Evolutionary conservation across 2,329 filamentous ascomycete species (phyloP), one percentile per base, ranked within the genome.

Genomic region (Fusarium papillatum): DNA sequence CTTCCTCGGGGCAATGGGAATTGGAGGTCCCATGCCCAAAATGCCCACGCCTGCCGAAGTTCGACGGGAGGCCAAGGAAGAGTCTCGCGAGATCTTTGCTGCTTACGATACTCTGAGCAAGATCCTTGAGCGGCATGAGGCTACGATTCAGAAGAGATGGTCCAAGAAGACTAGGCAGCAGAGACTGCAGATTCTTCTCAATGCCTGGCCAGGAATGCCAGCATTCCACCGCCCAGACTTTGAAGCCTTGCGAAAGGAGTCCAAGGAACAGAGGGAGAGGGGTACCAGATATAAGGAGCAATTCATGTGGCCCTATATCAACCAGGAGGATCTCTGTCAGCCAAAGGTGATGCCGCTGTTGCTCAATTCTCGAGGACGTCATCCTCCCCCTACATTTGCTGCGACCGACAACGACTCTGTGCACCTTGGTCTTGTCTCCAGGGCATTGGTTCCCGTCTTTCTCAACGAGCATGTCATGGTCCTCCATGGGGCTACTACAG

Each of bases 251-350:
- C 78, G 75, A 29, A 81, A 77, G 43, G 73, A 81, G 17, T 43
- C 74, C 7, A n/a, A 55, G 4, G 22, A 78, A 22, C 38, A 80
- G 31, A 66, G 74, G 10, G 38, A 68, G 13, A 13, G 41, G 1
- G 74, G 76, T 3, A 78, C 77, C 10, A 69, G 76, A 38, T 77
- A 82, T 31, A 75, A 72, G 19, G 83, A 85, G 4, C 69, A 81
- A 13, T 90, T 83, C 72, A 79, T 89, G 57, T 91, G 86, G 84
- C 90, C 90, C 0, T 85, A 88, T 68, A 87, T 92, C 78, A 92
- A 92, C 76, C 83, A 88, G 59, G 88, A 92, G 69, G 90, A 92
- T 76, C 83, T 93, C 3, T 55, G 77, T 0, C 82, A 86, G 39
- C 80, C 85, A 0, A 87, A 85, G 61, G 71, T 81, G 0, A 75